Conservation (phyloP, 345 rosid species). For the Tarenaya hassleriana region DNA sequence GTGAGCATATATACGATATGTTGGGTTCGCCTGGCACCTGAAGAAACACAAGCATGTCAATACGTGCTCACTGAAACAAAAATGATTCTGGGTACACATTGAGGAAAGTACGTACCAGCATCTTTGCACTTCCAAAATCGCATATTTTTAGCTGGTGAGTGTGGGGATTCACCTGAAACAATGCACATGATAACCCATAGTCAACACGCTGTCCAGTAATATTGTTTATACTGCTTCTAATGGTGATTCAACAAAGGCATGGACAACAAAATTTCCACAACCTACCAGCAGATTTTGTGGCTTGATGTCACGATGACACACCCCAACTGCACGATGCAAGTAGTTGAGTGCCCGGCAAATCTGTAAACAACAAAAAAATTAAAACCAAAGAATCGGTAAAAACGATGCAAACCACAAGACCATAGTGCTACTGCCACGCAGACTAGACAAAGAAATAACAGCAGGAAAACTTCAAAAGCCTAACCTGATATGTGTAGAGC, state of each 20-base stretch:
- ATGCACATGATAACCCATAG: neutral
- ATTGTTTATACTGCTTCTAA: neutral
- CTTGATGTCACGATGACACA: slow-evolving; percentile 97
- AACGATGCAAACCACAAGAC: neutral
- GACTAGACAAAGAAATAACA: neutral
- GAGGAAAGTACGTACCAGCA: slow-evolving; percentile 45
- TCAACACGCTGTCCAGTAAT: too few species aligned
- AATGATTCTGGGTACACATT: neutral
- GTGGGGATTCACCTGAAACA: slow-evolving; percentile 70
- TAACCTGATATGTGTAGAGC: slow-evolving; percentile 91
- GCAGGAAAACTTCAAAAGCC: neutral
- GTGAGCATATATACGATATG: slow-evolving; percentile 72
- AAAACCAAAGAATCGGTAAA: too few species aligned
- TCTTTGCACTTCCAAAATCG: slow-evolving; percentile 97
- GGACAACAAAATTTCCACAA: slow-evolving; percentile 5
- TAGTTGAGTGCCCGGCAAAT: slow-evolving; percentile 96
- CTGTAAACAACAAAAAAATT: slow-evolving; percentile 33
- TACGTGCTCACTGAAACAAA: slow-evolving; percentile 8
- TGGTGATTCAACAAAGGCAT: neutral
- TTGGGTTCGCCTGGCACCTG: slow-evolving; percentile 85
- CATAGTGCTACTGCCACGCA: neutral
- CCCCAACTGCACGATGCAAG: slow-evolving; percentile 75
- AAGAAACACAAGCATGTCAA: slow-evolving; percentile 15
- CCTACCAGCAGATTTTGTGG: slow-evolving; percentile 89
- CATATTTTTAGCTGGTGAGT: slow-evolving; percentile 88